Evolutionary conservation across 2,329 filamentous ascomycete species (phyloP).

Genomic region (Stagonosporopsis vannaccii): DNA sequence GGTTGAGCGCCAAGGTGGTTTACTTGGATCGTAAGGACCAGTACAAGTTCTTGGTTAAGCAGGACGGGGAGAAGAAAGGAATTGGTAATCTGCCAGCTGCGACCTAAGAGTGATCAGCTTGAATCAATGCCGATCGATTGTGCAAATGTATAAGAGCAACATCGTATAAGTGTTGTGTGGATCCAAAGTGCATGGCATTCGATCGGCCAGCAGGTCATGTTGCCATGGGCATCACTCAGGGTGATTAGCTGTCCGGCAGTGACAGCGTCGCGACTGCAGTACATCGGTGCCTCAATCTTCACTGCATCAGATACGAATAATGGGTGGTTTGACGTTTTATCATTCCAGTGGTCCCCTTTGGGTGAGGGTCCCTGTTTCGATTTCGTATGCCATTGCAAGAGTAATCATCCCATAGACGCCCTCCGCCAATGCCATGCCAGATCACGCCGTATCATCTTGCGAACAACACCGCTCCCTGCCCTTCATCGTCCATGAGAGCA

Average conservation of each 20-base stretch:
- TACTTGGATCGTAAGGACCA: conserved; percentile 67
- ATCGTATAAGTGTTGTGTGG: background rate
- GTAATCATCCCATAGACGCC: conserved; percentile 43
- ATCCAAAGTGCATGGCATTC: background rate
- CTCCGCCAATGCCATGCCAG: conserved; percentile 34
- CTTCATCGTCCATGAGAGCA: conserved; percentile 5
- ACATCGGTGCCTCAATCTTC: background rate
- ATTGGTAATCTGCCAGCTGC: background rate
- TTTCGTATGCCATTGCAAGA: conserved; percentile 41
- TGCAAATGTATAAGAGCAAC: background rate
- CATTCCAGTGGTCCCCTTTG: conserved; percentile 18
- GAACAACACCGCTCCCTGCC: conserved; percentile 7
- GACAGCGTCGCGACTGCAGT: background rate
- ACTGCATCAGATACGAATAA: background rate
- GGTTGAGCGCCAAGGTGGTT: conserved; percentile 62
- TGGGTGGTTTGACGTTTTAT: conserved; percentile 17
- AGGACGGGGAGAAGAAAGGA: conserved; percentile 12
- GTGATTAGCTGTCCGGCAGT: background rate
- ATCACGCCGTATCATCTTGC: conserved; percentile 12
- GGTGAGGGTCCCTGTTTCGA: conserved; percentile 28
- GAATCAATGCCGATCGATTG: background rate
- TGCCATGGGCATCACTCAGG: background rate
- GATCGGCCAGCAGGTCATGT: too few relatives aligned
- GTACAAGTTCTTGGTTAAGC: conserved; percentile 61
- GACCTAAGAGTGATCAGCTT: background rate